Percentiles rank a stretch among this genome's conserved stretches.
phyloP scores from a whole-genome alignment of 768 basidiomycete species.

The Suillus spraguei region DNA sequence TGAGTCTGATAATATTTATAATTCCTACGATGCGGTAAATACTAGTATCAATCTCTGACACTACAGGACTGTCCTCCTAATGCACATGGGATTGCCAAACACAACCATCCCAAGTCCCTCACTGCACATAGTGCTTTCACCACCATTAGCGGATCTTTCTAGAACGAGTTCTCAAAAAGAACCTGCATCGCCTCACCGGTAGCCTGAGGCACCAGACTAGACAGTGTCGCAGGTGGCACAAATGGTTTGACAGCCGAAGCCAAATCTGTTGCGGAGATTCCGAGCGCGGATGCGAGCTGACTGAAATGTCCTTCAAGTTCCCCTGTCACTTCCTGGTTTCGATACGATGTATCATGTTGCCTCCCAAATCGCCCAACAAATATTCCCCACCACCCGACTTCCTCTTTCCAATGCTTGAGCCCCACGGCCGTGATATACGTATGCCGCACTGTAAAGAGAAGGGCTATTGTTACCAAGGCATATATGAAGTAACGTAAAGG shows the following conservation, averaged over 20 bases:
- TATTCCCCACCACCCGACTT: conserved; percentile 59
- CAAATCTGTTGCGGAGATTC: conserved; percentile 60
- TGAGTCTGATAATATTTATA: neutral
- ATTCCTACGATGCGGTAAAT: neutral
- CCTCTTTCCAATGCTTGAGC: conserved; percentile 49
- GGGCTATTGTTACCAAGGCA: conserved; percentile 41
- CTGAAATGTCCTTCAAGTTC: conserved; percentile 59
- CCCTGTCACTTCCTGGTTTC: conserved; percentile 12
- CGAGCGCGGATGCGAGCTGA: conserved; percentile 61
- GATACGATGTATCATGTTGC: conserved; percentile 13
- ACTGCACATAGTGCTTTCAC: conserved; percentile 32
- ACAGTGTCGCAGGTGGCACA: conserved; percentile 62
- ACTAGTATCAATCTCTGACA: neutral
- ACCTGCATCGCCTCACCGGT: conserved; percentile 48
- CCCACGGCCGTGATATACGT: conserved; percentile 45
- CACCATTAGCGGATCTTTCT: neutral
- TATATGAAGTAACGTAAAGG: conserved; percentile 48
- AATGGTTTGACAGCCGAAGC: conserved; percentile 63
- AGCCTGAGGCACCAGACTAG: conserved; percentile 50
- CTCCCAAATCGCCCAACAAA: conserved; percentile 15
- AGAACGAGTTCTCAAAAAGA: conserved; percentile 19
- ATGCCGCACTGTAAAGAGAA: conserved; percentile 52
- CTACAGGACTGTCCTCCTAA: neutral
- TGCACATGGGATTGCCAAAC: conserved; percentile 39
- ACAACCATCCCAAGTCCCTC: conserved; percentile 46